Base-by-base conservation (phyloP, 2,329 filamentous ascomycete genomes). In the Pseudogymnoascus sp. region DNA sequence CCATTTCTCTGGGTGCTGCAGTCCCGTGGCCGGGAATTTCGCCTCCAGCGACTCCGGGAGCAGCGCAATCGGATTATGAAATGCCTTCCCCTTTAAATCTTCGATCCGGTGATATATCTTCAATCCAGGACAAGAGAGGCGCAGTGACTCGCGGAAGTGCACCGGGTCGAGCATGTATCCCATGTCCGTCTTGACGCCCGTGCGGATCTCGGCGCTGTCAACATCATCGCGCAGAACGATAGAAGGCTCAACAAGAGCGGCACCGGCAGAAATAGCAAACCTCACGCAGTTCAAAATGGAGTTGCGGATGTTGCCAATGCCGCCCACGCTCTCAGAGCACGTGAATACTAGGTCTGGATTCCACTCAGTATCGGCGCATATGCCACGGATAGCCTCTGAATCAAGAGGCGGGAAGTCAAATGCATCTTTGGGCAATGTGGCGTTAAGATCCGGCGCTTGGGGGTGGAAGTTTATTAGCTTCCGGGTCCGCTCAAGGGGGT, bases 231-330 rank as follows among this genome's bases (percentile, higher is more conserved):
- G 70, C 47, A 72, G 58, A 1, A 69, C 67, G 64, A 76, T 75
- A 1, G 71, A 71, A 2, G 74, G 74, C 2, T 76, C 38, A 2
- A 75, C 74, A 1, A 75, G 39, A 0, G 70, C 70, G 35, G 66
- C 74, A 6, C 74, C 74, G 28, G 68, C 74, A 54, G 69, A 67
- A 43, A 76, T 76, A 4, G 74, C 72, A 59, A 74, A 76, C 16
- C 74, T 70, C 4, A 76, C 69, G 64, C 74, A 76, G 57, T 74
- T 75, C 3, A 76, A 65, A 18, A 76, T 74, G 63, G 74, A 73
- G 61, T 75, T 74, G 28, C 74, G 69, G 37, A 76, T 66, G 70
- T 76, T 74, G 38, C 72, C 74, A 54, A 76, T 69, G 25, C 74
- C 74, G 35, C 74, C 75, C 32, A 72, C 70, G 60, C 74, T 73